Evolutionary conservation across 805 yeast genomes (phyloP), one percentile per base, ranked within the genome.

Genomic region (Komagataella pseudopastoris): DNA sequence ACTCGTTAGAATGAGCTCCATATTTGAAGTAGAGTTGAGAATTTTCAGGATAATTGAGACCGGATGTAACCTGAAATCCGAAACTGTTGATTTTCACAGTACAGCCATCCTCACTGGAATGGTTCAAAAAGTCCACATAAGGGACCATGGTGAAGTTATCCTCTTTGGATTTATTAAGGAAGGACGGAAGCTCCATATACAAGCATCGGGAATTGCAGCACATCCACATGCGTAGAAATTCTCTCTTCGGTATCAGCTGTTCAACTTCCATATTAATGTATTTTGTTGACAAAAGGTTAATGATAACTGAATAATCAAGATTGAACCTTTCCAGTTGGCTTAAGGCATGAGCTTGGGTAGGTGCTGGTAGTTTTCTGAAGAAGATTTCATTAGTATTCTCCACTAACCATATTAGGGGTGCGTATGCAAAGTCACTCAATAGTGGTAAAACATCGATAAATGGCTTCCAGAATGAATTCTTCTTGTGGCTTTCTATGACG

Each of bases 71-170:
- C 23, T 71, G 69, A 65, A 84, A 82, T 1, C 85, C 84, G 20
- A 60, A 57, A 6, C 59, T 54, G 17, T 60, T 69, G 44, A 74
- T 72, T 55, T 71, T 61, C 50, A 83, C 72, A 20, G 64, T 68
- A 55, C 88, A 78, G 55, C 78, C 81, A 46, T 72, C 76, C 4
- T 74, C 72, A 44, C 69, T 51, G 3, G 61, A 60, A 64, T 91
- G 98, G 65, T 91, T 93, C 50, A 91, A 68, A 62, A 87, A 85
- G 67, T 91, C 99, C 22, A 90, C 89, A 55, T 71, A 83, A 0
- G 99, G 99, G 0, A 91, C 97, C 78, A 91, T 69, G 1, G 98
- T 88, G 69, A 91, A 82, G 62, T 86, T 84, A 56, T 84, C 88
- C 23, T 69, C 76, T 2, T 62, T 60, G 16, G 70, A 67, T 52